A percentile compares a stretch with the other conserved stretches of the same genome.
Conservation (phyloP, 768 basidiomycete genomes). For the Mycena amicta region DNA sequence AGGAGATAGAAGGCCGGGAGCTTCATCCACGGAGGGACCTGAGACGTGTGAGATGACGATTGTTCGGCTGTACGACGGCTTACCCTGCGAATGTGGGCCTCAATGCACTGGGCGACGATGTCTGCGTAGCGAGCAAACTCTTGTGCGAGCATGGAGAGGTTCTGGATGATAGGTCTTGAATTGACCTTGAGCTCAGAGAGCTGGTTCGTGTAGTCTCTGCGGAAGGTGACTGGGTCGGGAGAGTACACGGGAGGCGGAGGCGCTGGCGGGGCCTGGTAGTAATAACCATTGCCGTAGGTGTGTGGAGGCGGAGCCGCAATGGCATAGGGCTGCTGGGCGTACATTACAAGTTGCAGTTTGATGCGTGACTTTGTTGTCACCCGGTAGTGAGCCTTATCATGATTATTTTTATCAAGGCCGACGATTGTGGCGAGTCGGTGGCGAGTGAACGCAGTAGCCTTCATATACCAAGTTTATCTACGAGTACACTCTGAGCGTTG, state of each 20-base stretch:
- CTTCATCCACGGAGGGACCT: slow-evolving; percentile 91
- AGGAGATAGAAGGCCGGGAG: slow-evolving; percentile 93
- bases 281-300: background rate
- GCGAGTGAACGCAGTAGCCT: no score
- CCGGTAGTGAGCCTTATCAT: no score
- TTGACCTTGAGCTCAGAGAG: slow-evolving; percentile 88
- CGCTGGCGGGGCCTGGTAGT: slow-evolving; percentile 46
- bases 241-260: slow-evolving; percentile 44
- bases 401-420: no score
- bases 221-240: slow-evolving; percentile 71
- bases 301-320: slow-evolving; percentile 26
- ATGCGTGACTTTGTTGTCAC: no score
- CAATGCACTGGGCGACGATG: slow-evolving; percentile 80
- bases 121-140: slow-evolving; percentile 79
- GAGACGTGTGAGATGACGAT: slow-evolving; percentile 29
- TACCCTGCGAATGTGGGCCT: slow-evolving; percentile 86
- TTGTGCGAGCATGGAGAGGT: slow-evolving; percentile 89
- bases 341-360: slow-evolving; percentile 20
- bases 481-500: no score
- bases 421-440: no score
- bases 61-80: slow-evolving; percentile 52
- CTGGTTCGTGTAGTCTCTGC: slow-evolving; percentile 74
- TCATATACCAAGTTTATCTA: no score
- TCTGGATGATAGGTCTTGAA: slow-evolving; percentile 92
- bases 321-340: slow-evolving; percentile 28